A percentile compares a stretch with the other conserved stretches of the same genome.
Evolutionary conservation across 441 rosid species (phyloP).

Genomic region (Sinapis alba): DNA sequence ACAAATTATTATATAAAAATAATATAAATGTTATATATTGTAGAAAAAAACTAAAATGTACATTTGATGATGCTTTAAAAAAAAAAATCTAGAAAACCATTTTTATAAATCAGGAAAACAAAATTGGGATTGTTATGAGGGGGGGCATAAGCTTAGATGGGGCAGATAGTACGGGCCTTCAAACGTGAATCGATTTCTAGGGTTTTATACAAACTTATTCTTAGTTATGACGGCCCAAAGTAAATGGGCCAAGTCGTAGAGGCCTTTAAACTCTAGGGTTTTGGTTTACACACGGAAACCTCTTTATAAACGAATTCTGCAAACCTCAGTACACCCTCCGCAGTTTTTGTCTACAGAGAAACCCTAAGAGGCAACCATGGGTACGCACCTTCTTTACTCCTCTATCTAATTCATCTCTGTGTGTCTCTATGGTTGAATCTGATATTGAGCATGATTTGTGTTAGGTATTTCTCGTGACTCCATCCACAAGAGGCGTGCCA

Average conservation of each 20-base stretch:
- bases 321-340: not conserved
- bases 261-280: not conserved
- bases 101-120: not conserved
- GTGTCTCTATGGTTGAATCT: not conserved
- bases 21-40: too few relatives aligned
- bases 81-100: not conserved
- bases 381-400: not conserved
- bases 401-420: not conserved
- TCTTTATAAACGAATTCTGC: not conserved
- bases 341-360: conserved; percentile 15
- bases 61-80: not conserved
- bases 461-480: conserved; percentile 44
- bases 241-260: not conserved
- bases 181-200: not conserved
- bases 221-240: not conserved
- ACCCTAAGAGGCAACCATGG: conserved; percentile 36
- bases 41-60: not conserved
- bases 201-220: not conserved
- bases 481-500: conserved; percentile 41
- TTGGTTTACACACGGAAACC: not conserved
- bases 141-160: not conserved
- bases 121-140: not conserved
- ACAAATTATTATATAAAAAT: too few relatives aligned
- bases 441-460: not conserved
- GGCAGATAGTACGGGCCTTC: not conserved